Percentiles rank a stretch among this genome's conserved stretches.
Evolutionary conservation across 345 rosid species (phyloP).

Genomic region (Salix viminalis): DNA sequence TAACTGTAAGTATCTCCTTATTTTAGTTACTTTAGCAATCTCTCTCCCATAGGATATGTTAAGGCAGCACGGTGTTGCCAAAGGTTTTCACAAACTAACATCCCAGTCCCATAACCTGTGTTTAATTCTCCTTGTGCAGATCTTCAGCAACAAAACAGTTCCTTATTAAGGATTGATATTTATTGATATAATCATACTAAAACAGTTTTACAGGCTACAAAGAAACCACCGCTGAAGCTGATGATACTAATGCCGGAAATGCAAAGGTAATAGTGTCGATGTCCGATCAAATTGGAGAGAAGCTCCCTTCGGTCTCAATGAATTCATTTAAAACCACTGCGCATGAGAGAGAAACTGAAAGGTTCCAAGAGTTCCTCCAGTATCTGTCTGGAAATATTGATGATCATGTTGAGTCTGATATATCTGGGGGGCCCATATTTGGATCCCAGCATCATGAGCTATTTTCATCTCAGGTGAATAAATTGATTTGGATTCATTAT

Average conservation of each 20-base stretch:
- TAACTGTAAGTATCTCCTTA: conserved; percentile 32
- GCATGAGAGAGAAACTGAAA: neutral
- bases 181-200: neutral
- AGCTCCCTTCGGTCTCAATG: conserved; percentile 1
- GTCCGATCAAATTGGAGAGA: conserved; percentile 1
- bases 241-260: conserved; percentile 6
- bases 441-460: conserved; percentile 1
- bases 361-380: neutral
- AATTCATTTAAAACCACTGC: conserved; percentile 3
- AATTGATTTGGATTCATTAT: neutral
- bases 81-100: conserved; percentile 16
- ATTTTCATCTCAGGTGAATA: conserved; percentile 8
- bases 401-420: conserved; percentile 9
- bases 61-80: conserved; percentile 13
- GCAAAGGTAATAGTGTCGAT: neutral
- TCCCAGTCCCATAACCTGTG: conserved; percentile 22
- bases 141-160: conserved; percentile 7
- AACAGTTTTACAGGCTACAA: neutral
- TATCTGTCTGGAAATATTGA: neutral
- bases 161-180: conserved; percentile 23
- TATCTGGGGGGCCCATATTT: neutral
- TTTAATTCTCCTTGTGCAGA: conserved; percentile 32
- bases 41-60: conserved; percentile 28
- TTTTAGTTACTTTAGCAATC: conserved; percentile 14
- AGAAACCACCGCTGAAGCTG: neutral